phyloP scores from a whole-genome alignment of 2,329 filamentous ascomycete species.

The Apiospora sp. region DNA sequence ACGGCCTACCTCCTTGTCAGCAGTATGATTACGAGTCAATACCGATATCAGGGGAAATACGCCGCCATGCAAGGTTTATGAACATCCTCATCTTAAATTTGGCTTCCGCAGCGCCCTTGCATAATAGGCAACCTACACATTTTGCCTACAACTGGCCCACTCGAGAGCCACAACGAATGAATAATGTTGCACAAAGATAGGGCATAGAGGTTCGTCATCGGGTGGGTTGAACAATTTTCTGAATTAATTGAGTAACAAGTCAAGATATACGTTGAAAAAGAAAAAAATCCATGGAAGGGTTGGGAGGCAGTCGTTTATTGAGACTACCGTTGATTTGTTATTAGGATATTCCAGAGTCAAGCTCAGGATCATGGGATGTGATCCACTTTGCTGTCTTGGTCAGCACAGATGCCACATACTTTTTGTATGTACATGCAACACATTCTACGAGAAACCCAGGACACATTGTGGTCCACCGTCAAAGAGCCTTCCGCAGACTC shows the following conservation, averaged over 20 bases:
- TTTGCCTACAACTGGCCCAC: too few species aligned
- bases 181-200: neutral
- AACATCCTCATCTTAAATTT: neutral
- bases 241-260: too few species aligned
- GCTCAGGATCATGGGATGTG: neutral
- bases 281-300: too few species aligned
- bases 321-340: neutral
- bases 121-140: too few species aligned
- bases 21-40: neutral
- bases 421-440: constrained; percentile 8
- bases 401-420: neutral
- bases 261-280: too few species aligned
- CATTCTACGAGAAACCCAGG: neutral
- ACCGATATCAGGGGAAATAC: neutral
- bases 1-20: too few species aligned
- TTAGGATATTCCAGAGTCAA: constrained; percentile 8
- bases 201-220: neutral
- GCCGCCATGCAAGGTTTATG: neutral
- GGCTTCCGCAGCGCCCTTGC: too few species aligned
- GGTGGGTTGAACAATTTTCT: too few species aligned
- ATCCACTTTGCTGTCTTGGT: neutral
- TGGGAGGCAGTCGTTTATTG: neutral
- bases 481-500: neutral
- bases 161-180: too few species aligned
- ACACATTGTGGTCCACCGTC: neutral